Percentiles rank a stretch among this genome's conserved stretches.
Conservation (phyloP, 331 rosid genomes). For the Rhamnella rubrinervis region DNA sequence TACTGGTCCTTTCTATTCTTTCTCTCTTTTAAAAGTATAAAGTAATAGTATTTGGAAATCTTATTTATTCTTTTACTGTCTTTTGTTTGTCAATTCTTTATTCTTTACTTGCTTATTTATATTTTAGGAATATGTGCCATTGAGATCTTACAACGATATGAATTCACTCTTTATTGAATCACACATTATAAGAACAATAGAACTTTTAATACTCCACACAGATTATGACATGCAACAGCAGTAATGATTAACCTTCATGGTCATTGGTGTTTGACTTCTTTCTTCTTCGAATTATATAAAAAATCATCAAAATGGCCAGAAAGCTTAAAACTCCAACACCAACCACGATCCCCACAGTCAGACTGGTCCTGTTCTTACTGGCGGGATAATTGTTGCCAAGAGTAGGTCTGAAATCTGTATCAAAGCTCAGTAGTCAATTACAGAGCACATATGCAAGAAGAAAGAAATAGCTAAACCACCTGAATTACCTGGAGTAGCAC, state of each 20-base stretch:
- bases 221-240: background rate
- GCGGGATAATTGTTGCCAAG: slow-evolving; percentile 54
- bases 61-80: too few relatives aligned
- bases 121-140: too few relatives aligned
- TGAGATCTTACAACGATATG: too few relatives aligned
- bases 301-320: slow-evolving; percentile 27
- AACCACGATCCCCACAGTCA: slow-evolving; percentile 47
- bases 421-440: background rate
- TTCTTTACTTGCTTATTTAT: too few relatives aligned
- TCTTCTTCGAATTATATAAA: slow-evolving; percentile 43
- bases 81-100: too few relatives aligned
- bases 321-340: slow-evolving; percentile 50
- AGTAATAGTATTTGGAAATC: too few relatives aligned
- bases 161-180: background rate
- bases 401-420: slow-evolving; percentile 56
- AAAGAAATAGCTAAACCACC: too few relatives aligned
- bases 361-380: slow-evolving; percentile 39
- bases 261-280: slow-evolving; percentile 25
- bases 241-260: slow-evolving; percentile 51
- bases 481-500: slow-evolving; percentile 63
- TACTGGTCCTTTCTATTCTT: too few relatives aligned
- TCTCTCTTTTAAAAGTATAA: too few relatives aligned
- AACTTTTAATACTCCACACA: too few relatives aligned
- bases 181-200: too few relatives aligned
- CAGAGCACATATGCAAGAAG: too few relatives aligned